Conservation (phyloP, 1,284 basidiomycete genomes). For the Trichosporon ovoides region DNA sequence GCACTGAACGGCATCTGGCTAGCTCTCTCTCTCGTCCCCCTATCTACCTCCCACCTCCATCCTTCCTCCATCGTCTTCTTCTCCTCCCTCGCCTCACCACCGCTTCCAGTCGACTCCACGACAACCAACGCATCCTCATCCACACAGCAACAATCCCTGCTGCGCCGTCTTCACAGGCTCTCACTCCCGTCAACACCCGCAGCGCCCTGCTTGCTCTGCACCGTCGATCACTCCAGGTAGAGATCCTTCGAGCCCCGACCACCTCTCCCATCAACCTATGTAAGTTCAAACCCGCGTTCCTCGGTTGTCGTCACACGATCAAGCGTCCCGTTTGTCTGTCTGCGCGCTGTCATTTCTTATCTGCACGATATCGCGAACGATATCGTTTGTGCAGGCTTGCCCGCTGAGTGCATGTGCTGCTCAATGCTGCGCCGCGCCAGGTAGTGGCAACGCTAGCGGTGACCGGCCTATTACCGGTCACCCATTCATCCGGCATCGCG, state of each 20-base stretch:
- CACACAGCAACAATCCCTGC: not conserved
- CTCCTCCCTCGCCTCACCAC: not conserved
- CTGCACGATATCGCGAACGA: too few species aligned
- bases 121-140: not conserved
- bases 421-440: not conserved
- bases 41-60: not conserved
- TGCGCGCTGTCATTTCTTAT: too few species aligned
- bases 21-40: too few species aligned
- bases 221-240: too few species aligned
- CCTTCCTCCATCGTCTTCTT: not conserved
- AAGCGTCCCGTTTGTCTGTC: too few species aligned
- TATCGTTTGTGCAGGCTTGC: too few species aligned
- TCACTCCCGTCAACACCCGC: too few species aligned
- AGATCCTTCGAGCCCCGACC: too few species aligned
- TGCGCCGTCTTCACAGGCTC: too few species aligned
- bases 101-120: not conserved
- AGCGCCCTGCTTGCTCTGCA: not conserved
- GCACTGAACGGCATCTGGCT: too few species aligned
- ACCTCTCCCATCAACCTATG: not conserved
- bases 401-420: not conserved
- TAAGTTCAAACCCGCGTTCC: not conserved
- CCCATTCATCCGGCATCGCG: not conserved
- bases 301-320: not conserved
- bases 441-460: not conserved
- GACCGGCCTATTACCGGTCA: conserved; percentile 1